Conservation (phyloP, 2,329 filamentous ascomycete species). For the Fusarium marasasianum region DNA sequence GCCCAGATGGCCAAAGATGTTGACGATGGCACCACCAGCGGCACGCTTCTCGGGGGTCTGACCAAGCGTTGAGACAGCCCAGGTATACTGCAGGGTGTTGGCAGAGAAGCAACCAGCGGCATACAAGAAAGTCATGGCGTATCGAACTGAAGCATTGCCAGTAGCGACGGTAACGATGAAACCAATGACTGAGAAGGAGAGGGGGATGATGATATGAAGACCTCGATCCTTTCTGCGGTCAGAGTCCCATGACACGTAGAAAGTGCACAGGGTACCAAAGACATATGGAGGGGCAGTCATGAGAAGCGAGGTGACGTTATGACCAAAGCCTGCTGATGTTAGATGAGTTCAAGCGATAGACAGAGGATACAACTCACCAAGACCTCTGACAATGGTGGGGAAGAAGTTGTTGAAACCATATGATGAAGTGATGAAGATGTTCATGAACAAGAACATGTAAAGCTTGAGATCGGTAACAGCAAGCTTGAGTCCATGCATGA, state of each 20-base stretch:
- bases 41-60: conserved; percentile 53
- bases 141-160: conserved; percentile 43
- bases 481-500: conserved; percentile 31
- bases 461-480: conserved; percentile 32
- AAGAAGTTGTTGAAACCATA: conserved; percentile 50
- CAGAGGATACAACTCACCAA: conserved; percentile 47
- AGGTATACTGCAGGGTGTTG: conserved; percentile 49
- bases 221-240: conserved; percentile 70
- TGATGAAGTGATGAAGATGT: conserved; percentile 37
- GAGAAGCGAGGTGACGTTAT: conserved; percentile 61
- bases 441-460: conserved; percentile 35
- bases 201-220: conserved; percentile 65
- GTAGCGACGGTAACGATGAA: conserved; percentile 70
- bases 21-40: conserved; percentile 48
- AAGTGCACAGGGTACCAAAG: conserved; percentile 63
- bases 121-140: conserved; percentile 39
- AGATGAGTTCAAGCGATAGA: rapidly evolving
- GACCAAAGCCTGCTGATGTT: conserved; percentile 50
- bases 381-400: conserved; percentile 64
- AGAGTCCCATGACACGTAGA: conserved; percentile 67
- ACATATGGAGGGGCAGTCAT: conserved; percentile 68
- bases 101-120: conserved; percentile 38
- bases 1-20: conserved; percentile 49
- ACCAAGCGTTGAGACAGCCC: conserved; percentile 47
- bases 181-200: conserved; percentile 62